Percentiles rank a stretch among this genome's conserved stretches.
phyloP scores from a whole-genome alignment of 2,329 filamentous ascomycete species.

The Anthostomella pinea region DNA sequence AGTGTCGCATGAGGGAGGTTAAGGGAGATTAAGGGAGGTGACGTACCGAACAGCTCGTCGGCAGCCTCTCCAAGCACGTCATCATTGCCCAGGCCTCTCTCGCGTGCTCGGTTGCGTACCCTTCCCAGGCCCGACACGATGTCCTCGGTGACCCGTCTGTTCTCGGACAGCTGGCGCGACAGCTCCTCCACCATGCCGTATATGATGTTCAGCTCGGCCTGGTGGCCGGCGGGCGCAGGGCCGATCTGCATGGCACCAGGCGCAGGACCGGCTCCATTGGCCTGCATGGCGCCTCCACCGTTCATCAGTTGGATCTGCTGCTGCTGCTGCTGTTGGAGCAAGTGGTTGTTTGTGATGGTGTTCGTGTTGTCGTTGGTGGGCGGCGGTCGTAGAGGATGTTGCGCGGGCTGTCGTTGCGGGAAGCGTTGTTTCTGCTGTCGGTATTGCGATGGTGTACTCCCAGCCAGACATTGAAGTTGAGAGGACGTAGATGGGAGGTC shows the following conservation, averaged over 20 bases:
- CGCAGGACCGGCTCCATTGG: constrained; percentile 29
- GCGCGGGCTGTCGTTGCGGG: neutral
- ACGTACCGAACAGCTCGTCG: constrained; percentile 55
- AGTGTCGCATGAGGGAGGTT: neutral
- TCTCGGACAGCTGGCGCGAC: constrained; percentile 60
- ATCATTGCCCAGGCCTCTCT: constrained; percentile 53
- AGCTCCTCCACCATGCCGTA: constrained; percentile 67
- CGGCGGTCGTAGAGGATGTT: no score
- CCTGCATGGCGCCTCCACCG: constrained; percentile 26
- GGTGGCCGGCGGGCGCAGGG: constrained; percentile 64
- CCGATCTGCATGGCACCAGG: constrained; percentile 45
- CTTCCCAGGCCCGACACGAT: constrained; percentile 62
- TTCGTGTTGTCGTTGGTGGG: neutral
- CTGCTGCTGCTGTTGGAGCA: neutral
- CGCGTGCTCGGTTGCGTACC: constrained; percentile 55
- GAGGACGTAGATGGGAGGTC: no score
- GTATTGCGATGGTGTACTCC: no score
- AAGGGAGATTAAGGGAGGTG: neutral
- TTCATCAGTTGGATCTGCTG: constrained; percentile 12
- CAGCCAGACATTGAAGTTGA: neutral
- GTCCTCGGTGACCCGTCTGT: constrained; percentile 59
- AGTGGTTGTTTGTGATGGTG: neutral
- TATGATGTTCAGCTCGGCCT: constrained; percentile 66
- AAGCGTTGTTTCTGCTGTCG: constrained; percentile 4
- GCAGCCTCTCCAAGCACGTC: constrained; percentile 55